These are phyloP conservation scores for Rhizomucor pusillus DNA, from an alignment of 371 early-diverging fungal species.

Conservation along the genomic window DNA sequence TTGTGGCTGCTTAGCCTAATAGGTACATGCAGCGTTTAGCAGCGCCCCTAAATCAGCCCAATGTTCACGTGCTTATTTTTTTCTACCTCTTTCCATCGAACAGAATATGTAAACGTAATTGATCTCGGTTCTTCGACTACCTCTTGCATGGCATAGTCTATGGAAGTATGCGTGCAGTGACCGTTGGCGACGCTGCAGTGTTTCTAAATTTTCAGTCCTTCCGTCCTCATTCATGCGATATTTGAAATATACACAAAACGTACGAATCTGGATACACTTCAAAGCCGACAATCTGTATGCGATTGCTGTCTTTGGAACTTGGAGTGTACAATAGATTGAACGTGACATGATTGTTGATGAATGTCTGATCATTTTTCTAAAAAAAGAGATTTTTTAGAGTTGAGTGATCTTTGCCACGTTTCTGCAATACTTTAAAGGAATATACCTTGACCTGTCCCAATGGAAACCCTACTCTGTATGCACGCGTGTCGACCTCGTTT, in stretches of 20 bases:
- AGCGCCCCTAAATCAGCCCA: neutral
- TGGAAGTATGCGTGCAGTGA: slow-evolving; percentile 30
- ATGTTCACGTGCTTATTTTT: neutral
- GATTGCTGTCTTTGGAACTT: slow-evolving; percentile 6
- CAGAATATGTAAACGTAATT: slow-evolving; percentile 40
- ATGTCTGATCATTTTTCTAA: slow-evolving; percentile 22
- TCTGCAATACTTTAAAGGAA: neutral
- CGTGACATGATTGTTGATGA: slow-evolving; percentile 45
- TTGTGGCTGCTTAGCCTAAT: slow-evolving; percentile 8
- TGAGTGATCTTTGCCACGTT: neutral
- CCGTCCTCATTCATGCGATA: too few species aligned
- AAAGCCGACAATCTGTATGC: slow-evolving; percentile 34
- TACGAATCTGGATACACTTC: slow-evolving; percentile 54
- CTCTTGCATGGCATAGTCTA: slow-evolving; percentile 40
- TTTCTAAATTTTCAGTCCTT: too few species aligned
- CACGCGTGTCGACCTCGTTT: slow-evolving; percentile 41
- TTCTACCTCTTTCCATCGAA: slow-evolving; percentile 40
- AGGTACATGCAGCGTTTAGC: neutral
- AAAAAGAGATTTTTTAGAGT: neutral
- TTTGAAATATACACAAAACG: too few species aligned
- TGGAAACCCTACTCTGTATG: slow-evolving; percentile 47
- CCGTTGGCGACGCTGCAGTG: slow-evolving; percentile 29
- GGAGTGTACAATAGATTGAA: slow-evolving; percentile 35
- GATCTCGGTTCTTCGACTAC: slow-evolving; percentile 24
- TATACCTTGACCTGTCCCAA: slow-evolving; percentile 34